Evolutionary conservation across 306 rosid genomes (phyloP).

Genomic region (Cicer cuneatum): DNA sequence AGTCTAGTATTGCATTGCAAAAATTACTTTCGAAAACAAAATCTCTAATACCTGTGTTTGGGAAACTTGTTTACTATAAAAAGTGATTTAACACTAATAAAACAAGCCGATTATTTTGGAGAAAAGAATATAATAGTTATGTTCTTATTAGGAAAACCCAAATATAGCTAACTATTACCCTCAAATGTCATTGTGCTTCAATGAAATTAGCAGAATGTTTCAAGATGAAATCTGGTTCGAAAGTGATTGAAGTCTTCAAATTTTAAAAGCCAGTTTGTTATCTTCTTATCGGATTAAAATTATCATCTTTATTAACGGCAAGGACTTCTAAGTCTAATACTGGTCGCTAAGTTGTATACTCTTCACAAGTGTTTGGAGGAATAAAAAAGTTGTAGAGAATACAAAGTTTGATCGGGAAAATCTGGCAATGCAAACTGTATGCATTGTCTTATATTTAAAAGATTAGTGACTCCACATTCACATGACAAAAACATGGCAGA

Average conservation of each 20-base stretch:
- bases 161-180: slow-evolving; percentile 8
- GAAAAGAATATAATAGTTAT: background rate
- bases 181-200: slow-evolving; percentile 8
- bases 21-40: slow-evolving; percentile 4
- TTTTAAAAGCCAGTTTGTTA: slow-evolving; percentile 18
- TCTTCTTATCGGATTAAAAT: background rate
- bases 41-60: slow-evolving; percentile 2
- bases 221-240: background rate
- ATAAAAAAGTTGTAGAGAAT: background rate
- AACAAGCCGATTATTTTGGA: background rate
- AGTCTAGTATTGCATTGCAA: slow-evolving; percentile 9
- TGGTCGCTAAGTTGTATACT: background rate
- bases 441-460: background rate
- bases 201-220: background rate
- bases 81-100: slow-evolving; percentile 13
- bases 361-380: slow-evolving; percentile 9
- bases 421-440: background rate
- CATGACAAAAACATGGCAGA: background rate
- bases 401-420: background rate
- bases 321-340: background rate
- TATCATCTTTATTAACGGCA: background rate
- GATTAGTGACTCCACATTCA: background rate
- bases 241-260: background rate
- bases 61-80: slow-evolving; percentile 14
- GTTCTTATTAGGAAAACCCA: slow-evolving; percentile 16